phyloP scores from a whole-genome alignment of 2,329 filamentous ascomycete species.

The Aspergillus sp. region DNA sequence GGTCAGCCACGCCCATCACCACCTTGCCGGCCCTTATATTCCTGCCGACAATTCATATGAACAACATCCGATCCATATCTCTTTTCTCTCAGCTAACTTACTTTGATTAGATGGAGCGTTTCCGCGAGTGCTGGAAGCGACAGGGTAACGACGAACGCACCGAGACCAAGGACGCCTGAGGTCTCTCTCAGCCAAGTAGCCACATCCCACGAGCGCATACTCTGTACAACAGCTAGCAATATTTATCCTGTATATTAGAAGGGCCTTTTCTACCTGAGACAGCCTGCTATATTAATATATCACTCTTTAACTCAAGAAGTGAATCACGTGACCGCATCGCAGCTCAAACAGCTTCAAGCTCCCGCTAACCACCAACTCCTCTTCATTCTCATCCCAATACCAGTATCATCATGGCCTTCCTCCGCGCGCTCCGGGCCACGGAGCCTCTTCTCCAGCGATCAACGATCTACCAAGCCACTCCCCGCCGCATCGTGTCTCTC shows the following conservation, averaged over 20 bases:
- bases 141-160: constrained; percentile 86
- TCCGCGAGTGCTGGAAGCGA: constrained; percentile 86
- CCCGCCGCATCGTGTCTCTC: not conserved
- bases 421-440: constrained; percentile 21
- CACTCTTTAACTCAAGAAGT: not conserved
- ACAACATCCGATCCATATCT: not conserved
- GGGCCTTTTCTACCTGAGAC: not conserved
- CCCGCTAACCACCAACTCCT: not conserved
- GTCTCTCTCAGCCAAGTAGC: not conserved
- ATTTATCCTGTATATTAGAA: constrained; percentile 11
- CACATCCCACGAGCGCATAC: not conserved
- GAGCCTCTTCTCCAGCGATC: constrained; percentile 18
- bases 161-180: constrained; percentile 65
- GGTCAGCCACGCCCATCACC: constrained; percentile 55
- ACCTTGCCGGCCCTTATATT: not conserved
- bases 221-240: constrained; percentile 9
- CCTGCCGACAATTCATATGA: not conserved
- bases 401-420: constrained; percentile 21
- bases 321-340: constrained; percentile 27
- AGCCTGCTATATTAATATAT: not conserved
- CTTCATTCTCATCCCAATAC: not conserved
- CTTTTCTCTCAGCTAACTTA: not conserved
- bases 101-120: constrained; percentile 73
- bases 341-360: constrained; percentile 11
- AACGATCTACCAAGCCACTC: not conserved